Percentiles rank a stretch among this genome's conserved stretches.
Conservation (phyloP, 768 basidiomycete species). For the Austroboletus eburneus region DNA sequence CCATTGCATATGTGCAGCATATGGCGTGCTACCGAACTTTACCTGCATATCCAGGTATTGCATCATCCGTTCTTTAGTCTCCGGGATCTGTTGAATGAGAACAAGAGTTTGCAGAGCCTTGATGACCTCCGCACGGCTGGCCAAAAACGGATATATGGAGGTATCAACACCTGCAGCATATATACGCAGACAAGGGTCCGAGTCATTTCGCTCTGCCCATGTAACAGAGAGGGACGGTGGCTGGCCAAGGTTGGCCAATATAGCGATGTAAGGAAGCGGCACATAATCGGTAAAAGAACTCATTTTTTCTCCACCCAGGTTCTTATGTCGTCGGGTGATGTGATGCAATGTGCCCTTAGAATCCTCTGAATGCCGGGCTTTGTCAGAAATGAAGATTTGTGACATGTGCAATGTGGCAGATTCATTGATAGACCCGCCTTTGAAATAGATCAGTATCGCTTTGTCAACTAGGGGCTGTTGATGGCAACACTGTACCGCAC, state of each 20-base stretch:
- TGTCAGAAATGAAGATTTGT: constrained; percentile 8
- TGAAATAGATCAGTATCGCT: constrained; percentile 8
- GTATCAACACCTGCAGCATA: neutral
- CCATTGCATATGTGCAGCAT: neutral
- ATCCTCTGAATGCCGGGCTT: neutral
- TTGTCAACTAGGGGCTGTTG: constrained; percentile 6
- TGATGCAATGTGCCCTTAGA: neutral
- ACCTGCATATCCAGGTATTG: neutral
- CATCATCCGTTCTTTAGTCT: neutral
- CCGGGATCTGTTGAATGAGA: neutral
- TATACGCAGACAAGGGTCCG: neutral
- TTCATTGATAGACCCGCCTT: neutral
- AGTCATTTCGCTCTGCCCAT: neutral
- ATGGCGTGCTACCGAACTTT: neutral
- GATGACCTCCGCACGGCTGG: neutral
- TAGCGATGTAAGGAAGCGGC: neutral
- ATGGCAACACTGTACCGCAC: constrained; percentile 6
- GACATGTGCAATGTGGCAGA: neutral
- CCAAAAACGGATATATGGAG: neutral
- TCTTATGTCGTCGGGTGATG: neutral
- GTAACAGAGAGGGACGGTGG: neutral
- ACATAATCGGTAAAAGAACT: neutral
- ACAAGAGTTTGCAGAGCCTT: neutral
- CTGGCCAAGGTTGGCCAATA: neutral
- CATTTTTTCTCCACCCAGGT: neutral